Percentiles rank a stretch among this genome's conserved stretches.
These are phyloP conservation scores for Amylostereum chailletii DNA, from an alignment of 1,284 basidiomycete species.

Conservation along the genomic window DNA sequence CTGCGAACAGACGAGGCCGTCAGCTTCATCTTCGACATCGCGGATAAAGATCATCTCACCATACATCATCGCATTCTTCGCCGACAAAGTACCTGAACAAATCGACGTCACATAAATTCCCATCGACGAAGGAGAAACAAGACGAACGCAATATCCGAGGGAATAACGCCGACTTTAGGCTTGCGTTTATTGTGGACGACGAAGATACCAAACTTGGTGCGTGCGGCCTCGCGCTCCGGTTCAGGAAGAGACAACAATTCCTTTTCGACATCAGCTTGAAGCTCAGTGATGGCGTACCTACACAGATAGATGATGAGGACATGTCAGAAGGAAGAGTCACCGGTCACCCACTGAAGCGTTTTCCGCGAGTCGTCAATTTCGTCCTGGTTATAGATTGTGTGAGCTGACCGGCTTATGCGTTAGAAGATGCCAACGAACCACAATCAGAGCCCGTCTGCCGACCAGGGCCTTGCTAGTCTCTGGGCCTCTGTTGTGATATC, in stretches of 20 bases:
- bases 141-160: constrained; percentile 56
- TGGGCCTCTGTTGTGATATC: constrained; percentile 35
- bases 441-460: constrained; percentile 74
- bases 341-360: constrained; percentile 61
- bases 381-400: constrained; percentile 44
- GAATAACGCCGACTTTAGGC: constrained; percentile 69
- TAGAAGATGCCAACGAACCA: constrained; percentile 43
- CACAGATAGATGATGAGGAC: constrained; percentile 3
- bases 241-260: constrained; percentile 61
- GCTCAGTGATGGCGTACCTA: constrained; percentile 83
- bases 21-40: constrained; percentile 1
- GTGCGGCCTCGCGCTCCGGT: constrained; percentile 60
- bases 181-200: constrained; percentile 96
- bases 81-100: constrained; percentile 57
- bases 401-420: constrained; percentile 8
- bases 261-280: constrained; percentile 77
- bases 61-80: constrained; percentile 51
- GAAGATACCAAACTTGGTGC: constrained; percentile 83
- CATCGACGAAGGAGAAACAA: background rate
- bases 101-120: constrained; percentile 3
- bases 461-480: constrained; percentile 65
- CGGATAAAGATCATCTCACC: constrained; percentile 18
- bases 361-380: constrained; percentile 93
- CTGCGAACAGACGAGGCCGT: constrained; percentile 26
- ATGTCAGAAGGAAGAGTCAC: background rate